Evolutionary conservation across 2,329 filamentous ascomycete species (phyloP).

Genomic region (Penicillium verrucosum): DNA sequence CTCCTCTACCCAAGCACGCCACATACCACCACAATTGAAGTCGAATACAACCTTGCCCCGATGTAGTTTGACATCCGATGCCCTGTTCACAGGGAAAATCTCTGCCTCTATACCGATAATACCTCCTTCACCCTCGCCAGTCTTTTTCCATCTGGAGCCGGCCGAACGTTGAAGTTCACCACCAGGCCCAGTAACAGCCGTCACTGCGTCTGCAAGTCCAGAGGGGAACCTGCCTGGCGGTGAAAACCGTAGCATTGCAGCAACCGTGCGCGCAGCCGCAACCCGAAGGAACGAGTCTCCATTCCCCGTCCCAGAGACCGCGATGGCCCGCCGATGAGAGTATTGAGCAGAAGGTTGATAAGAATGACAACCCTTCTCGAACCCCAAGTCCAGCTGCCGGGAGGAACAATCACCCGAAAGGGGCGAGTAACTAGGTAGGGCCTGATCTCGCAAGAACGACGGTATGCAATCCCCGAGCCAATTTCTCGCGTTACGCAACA

Average conservation of each 20-base stretch:
- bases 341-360: background rate
- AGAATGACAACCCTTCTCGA: conserved; percentile 2
- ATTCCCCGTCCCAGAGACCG: conserved; percentile 77
- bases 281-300: conserved; percentile 81
- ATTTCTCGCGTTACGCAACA: conserved; percentile 3
- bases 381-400: background rate
- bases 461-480: conserved; percentile 20
- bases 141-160: conserved; percentile 66
- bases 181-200: conserved; percentile 63
- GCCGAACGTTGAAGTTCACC: conserved; percentile 75
- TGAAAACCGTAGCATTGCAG: conserved; percentile 67
- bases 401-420: background rate
- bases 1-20: conserved; percentile 65
- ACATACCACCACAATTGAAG: conserved; percentile 87
- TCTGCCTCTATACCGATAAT: conserved; percentile 66
- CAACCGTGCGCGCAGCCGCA: conserved; percentile 67
- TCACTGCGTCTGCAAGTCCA: conserved; percentile 58
- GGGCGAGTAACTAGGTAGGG: background rate
- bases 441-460: background rate
- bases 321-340: conserved; percentile 44
- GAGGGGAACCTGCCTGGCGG: conserved; percentile 29
- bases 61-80: conserved; percentile 35
- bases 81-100: conserved; percentile 55
- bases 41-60: conserved; percentile 63
- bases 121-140: conserved; percentile 77